A percentile compares a stretch with the other conserved stretches of the same genome.
phyloP scores from a whole-genome alignment of 768 basidiomycete species.

The Pisolithus albus region DNA sequence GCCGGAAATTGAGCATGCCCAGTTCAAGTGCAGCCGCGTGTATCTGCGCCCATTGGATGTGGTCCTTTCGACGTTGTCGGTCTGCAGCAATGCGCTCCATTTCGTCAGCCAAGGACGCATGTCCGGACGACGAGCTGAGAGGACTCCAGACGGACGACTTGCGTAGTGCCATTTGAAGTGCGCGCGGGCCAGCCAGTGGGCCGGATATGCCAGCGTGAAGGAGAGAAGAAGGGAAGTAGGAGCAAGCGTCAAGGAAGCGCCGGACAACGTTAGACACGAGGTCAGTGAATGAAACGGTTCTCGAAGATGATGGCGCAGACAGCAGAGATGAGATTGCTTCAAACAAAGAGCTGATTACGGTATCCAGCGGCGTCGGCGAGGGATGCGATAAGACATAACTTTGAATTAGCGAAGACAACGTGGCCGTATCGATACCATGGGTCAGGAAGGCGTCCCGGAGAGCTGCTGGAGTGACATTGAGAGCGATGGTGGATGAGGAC shows the following conservation, averaged over 20 bases:
- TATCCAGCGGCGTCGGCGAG: conserved; percentile 42
- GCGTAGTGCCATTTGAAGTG: conserved; percentile 53
- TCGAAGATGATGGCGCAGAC: conserved; percentile 22
- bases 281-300: conserved; percentile 31
- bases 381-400: conserved; percentile 42
- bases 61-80: conserved; percentile 54
- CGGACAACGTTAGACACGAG: conserved; percentile 35
- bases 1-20: conserved; percentile 41
- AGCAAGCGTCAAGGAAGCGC: conserved; percentile 46
- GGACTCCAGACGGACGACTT: conserved; percentile 51
- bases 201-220: conserved; percentile 51
- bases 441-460: conserved; percentile 27
- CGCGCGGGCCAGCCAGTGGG: conserved; percentile 48
- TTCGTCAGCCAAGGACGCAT: conserved; percentile 45
- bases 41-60: conserved; percentile 62
- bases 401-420: conserved; percentile 50
- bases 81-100: conserved; percentile 58
- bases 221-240: conserved; percentile 42
- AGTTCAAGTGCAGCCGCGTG: conserved; percentile 60
- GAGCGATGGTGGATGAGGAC: conserved; percentile 15
- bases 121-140: conserved; percentile 9
- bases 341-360: conserved; percentile 48
- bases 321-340: conserved; percentile 36
- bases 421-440: conserved; percentile 39
- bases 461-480: conserved; percentile 23